These are phyloP conservation scores for Blastomyces percursus DNA, from an alignment of 2,329 filamentous ascomycete species.

Conservation along the genomic window DNA sequence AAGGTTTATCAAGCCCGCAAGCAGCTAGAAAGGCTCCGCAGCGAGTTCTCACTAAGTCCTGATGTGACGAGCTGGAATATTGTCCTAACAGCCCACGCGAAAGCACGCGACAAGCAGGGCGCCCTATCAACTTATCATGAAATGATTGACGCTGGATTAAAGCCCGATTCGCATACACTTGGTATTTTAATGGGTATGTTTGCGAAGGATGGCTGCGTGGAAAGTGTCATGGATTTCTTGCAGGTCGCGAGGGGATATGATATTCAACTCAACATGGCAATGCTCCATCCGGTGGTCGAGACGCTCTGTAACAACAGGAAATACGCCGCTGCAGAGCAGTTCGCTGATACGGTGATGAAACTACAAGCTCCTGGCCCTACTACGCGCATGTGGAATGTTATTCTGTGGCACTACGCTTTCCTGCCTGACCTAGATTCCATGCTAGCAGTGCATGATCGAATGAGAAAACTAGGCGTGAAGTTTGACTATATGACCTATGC, in stretches of 20 bases:
- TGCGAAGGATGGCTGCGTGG: conserved; percentile 60
- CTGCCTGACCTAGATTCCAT: conserved; percentile 48
- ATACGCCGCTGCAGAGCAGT: conserved; percentile 45
- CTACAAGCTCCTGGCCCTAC: conserved; percentile 42
- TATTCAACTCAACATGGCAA: conserved; percentile 44
- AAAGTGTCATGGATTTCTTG: conserved; percentile 55
- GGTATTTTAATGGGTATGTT: conserved; percentile 63
- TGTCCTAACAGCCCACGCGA: conserved; percentile 59
- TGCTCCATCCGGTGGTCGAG: conserved; percentile 56
- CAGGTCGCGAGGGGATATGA: conserved; percentile 47
- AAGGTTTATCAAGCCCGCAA: conserved; percentile 49
- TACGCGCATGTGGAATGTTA: conserved; percentile 64
- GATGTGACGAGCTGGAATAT: conserved; percentile 61
- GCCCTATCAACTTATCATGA: conserved; percentile 54
- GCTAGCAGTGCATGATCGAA: conserved; percentile 44
- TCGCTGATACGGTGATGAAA: conserved; percentile 47
- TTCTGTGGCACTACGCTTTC: conserved; percentile 59
- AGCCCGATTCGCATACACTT: conserved; percentile 55
- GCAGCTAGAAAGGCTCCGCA: conserved; percentile 52
- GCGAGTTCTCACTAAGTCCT: conserved; percentile 46
- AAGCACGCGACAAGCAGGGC: conserved; percentile 54
- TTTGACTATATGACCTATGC: conserved; percentile 50
- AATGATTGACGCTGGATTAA: conserved; percentile 40
- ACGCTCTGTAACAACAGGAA: conserved; percentile 52
- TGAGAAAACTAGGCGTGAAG: conserved; percentile 42